phyloP scores from a whole-genome alignment of 495 filamentous ascomycete genomes.

The Penicillium macrosclerotiorum region DNA sequence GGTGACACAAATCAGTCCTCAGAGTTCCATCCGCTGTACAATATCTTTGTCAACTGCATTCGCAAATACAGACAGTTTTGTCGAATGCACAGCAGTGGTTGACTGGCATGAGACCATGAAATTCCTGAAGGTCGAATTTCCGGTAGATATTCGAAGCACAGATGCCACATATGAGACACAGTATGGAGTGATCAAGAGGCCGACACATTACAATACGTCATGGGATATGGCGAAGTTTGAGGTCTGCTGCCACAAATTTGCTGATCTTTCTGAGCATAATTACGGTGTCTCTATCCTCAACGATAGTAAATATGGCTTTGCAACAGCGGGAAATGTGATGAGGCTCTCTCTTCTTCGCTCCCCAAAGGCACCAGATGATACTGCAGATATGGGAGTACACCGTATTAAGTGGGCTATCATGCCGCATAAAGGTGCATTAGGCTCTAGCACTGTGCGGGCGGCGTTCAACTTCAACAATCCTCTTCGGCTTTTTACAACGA shows the following conservation, averaged over 20 bases:
- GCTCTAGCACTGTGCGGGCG: constrained; percentile 72
- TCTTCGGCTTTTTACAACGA: constrained; percentile 45
- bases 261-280: constrained; percentile 85
- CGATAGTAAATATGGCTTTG: constrained; percentile 96
- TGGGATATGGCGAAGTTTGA: constrained; percentile 99
- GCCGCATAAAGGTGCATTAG: constrained; percentile 72
- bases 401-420: constrained; percentile 87
- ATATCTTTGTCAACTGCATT: constrained; percentile 74
- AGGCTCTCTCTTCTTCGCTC: constrained; percentile 82
- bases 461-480: constrained; percentile 90
- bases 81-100: constrained; percentile 79
- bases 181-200: constrained; percentile 80
- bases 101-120: constrained; percentile 96
- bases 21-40: constrained; percentile 84
- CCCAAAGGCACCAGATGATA: constrained; percentile 90
- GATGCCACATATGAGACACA: constrained; percentile 94
- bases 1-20: constrained; percentile 78
- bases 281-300: constrained; percentile 95
- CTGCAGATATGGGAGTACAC: constrained; percentile 95
- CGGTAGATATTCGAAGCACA: constrained; percentile 85
- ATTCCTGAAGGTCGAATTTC: constrained; percentile 98
- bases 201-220: constrained; percentile 92
- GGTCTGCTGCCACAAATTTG: constrained; percentile 95
- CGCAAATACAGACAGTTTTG: constrained; percentile 49
- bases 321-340: constrained; percentile 85